phyloP scores from a whole-genome alignment of 805 yeast genomes.

The Isabelozyma heimii region DNA sequence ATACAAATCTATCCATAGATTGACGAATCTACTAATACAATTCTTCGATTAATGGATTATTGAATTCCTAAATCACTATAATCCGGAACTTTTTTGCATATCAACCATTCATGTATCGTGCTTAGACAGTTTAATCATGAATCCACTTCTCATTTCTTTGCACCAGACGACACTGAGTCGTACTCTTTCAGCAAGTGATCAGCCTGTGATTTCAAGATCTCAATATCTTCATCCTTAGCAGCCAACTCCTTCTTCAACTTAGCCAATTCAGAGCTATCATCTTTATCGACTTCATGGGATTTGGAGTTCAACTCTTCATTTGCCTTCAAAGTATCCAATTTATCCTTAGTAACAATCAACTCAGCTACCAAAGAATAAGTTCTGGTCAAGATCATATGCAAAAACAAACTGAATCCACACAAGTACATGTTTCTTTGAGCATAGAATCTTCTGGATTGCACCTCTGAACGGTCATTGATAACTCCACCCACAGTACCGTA shows the following conservation, averaged over 20 bases:
- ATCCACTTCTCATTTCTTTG: not conserved
- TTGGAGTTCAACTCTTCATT: constrained; percentile 17
- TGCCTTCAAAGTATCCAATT: constrained; percentile 39
- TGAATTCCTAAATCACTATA: no score
- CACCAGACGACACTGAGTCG: constrained; percentile 31
- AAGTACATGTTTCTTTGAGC: constrained; percentile 96
- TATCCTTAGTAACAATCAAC: constrained; percentile 62
- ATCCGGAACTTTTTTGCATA: no score
- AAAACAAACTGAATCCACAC: constrained; percentile 91
- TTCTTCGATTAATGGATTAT: no score
- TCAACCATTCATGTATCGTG: no score
- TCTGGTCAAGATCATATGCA: constrained; percentile 80
- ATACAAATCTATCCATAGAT: no score
- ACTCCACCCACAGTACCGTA: constrained; percentile 17
- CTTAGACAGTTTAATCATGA: no score
- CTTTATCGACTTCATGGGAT: constrained; percentile 15
- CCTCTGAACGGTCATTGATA: constrained; percentile 68
- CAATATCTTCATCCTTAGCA: constrained; percentile 63
- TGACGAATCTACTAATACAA: no score
- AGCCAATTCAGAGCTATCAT: constrained; percentile 38
- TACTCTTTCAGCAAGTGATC: constrained; percentile 63
- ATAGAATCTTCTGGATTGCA: constrained; percentile 87
- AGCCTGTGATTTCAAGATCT: constrained; percentile 71
- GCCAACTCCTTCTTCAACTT: constrained; percentile 45
- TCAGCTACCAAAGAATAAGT: constrained; percentile 80